A percentile compares a stretch with the other conserved stretches of the same genome.
Evolutionary conservation across 169 alveolate genomes (phyloP).

Genomic region (Cystoisospora suis): DNA sequence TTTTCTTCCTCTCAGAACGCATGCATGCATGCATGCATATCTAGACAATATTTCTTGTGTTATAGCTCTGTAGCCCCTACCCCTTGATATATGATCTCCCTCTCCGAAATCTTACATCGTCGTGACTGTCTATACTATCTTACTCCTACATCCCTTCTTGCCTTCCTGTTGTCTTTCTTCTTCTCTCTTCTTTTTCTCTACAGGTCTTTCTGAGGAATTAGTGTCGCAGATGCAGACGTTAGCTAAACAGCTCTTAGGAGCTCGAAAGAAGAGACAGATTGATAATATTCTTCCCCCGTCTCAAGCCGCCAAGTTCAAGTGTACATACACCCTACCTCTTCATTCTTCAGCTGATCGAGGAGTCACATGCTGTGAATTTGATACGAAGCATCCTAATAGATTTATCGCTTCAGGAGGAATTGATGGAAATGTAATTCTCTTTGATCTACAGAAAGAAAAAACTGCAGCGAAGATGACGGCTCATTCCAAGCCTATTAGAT

Average conservation of each 20-base stretch:
- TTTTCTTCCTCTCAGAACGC: no score
- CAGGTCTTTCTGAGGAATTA: slow-evolving; percentile 65
- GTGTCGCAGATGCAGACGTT: slow-evolving; percentile 57
- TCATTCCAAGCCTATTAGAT: slow-evolving; percentile 68
- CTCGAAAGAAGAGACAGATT: slow-evolving; percentile 67
- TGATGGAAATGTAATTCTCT: slow-evolving; percentile 79
- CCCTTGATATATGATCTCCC: no score
- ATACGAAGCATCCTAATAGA: slow-evolving; percentile 7
- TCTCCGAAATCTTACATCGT: no score
- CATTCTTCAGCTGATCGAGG: slow-evolving; percentile 66
- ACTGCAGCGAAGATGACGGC: slow-evolving; percentile 49
- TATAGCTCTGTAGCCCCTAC: no score
- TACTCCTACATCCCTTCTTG: no score
- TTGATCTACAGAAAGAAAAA: slow-evolving; percentile 72
- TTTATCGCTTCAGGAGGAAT: slow-evolving; percentile 82
- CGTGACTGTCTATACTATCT: no score
- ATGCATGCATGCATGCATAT: no score
- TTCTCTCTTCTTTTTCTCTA: not conserved
- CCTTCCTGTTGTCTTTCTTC: no score
- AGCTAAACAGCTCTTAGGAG: slow-evolving; percentile 68
- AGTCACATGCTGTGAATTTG: slow-evolving; percentile 40
- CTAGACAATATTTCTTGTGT: no score
- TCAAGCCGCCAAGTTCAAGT: slow-evolving; percentile 33
- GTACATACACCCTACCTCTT: slow-evolving; percentile 43
- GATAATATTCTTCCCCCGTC: slow-evolving; percentile 60